phyloP scores from a whole-genome alignment of 768 basidiomycete species.

The Infundibulicybe gibba region DNA sequence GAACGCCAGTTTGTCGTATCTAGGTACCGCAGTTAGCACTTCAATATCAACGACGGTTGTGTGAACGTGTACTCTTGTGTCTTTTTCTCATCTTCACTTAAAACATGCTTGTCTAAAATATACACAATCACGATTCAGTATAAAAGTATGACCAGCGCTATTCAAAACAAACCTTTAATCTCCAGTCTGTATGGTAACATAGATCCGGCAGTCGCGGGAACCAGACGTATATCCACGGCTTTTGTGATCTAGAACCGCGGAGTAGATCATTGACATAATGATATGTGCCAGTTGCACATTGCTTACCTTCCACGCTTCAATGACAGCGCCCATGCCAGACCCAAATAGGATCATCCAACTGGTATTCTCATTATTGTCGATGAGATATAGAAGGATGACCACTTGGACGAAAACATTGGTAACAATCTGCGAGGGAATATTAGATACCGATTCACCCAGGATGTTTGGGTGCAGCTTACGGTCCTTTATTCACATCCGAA shows the following conservation, averaged over 20 bases:
- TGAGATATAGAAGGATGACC: slow-evolving; percentile 87
- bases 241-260: slow-evolving; percentile 61
- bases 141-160: slow-evolving; percentile 8
- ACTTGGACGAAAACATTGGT: slow-evolving; percentile 94
- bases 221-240: slow-evolving; percentile 82
- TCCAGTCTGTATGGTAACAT: slow-evolving; percentile 74
- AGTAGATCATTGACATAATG: slow-evolving; percentile 8
- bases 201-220: slow-evolving; percentile 58
- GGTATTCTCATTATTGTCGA: slow-evolving; percentile 94
- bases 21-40: slow-evolving; percentile 21
- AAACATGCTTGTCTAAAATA: slow-evolving; percentile 82
- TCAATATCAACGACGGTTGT: not conserved
- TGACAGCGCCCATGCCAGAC: slow-evolving; percentile 74
- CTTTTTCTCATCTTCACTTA: slow-evolving; percentile 96
- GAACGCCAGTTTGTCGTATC: slow-evolving; percentile 92
- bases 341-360: slow-evolving; percentile 97
- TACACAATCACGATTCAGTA: slow-evolving; percentile 3
- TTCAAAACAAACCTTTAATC: slow-evolving; percentile 68
- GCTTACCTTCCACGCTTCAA: slow-evolving; percentile 90
- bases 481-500: slow-evolving; percentile 36
- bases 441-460: no score
- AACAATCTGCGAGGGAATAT: slow-evolving; percentile 45
- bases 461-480: slow-evolving; percentile 30
- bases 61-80: slow-evolving; percentile 78
- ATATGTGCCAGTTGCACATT: slow-evolving; percentile 2